Percentiles rank a stretch among this genome's conserved stretches.
Conservation (phyloP, 1,139 yeast species). For the Protomyces gravidus region DNA sequence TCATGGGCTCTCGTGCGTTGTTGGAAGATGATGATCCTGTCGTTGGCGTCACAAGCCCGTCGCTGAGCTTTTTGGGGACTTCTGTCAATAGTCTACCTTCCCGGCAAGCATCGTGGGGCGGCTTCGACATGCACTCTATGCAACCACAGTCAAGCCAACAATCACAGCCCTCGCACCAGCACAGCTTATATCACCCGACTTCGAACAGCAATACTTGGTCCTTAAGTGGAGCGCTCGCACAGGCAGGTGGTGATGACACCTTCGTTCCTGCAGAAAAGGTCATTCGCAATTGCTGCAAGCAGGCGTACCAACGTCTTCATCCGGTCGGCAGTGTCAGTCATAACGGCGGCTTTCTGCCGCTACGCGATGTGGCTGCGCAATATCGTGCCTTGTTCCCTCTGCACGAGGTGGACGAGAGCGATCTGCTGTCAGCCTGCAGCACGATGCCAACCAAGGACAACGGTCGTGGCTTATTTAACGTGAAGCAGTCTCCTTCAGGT, state of each 20-base stretch:
- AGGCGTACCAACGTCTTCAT: background rate
- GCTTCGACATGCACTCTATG: background rate
- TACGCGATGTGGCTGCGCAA: background rate
- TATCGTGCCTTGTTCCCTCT: background rate
- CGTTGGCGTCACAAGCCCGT: background rate
- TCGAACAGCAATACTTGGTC: background rate
- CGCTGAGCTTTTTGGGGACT: background rate
- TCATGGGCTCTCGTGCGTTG: conserved; percentile 35
- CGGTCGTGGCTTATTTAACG: background rate
- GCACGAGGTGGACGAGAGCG: background rate
- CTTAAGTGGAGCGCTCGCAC: background rate
- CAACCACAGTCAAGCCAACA: background rate
- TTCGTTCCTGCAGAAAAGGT: background rate
- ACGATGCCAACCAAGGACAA: background rate
- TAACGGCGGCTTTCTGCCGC: background rate
- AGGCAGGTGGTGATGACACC: background rate
- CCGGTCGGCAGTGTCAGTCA: background rate
- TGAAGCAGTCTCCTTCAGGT: background rate
- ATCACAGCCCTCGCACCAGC: background rate
- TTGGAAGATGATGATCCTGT: conserved; percentile 33
- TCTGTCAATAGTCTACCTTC: background rate
- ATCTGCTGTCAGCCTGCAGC: background rate
- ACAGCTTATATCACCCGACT: background rate
- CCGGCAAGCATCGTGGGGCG: background rate
- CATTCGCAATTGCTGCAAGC: conserved; percentile 1